phyloP scores from a whole-genome alignment of 2,329 filamentous ascomycete species.

The Fusarium sp. region DNA sequence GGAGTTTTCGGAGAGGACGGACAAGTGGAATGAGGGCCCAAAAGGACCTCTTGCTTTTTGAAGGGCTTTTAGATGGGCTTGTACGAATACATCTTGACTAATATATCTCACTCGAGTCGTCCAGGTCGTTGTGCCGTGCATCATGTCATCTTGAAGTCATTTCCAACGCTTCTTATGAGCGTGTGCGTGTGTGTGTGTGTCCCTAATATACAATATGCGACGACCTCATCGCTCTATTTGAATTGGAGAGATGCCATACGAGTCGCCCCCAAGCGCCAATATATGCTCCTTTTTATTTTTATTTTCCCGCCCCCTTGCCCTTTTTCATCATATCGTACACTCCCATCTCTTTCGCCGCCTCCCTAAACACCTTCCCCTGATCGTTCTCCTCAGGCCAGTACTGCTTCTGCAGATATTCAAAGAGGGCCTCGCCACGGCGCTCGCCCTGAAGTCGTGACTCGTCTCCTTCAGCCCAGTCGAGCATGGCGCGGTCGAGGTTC shows the following conservation, averaged over 20 bases:
- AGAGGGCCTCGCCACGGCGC: slow-evolving; percentile 52
- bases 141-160: background rate
- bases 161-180: slow-evolving; percentile 3
- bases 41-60: background rate
- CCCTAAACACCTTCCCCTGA: slow-evolving; percentile 42
- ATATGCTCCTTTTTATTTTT: slow-evolving; percentile 3
- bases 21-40: background rate
- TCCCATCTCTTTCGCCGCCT: slow-evolving; percentile 56
- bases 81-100: background rate
- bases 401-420: slow-evolving; percentile 54
- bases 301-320: slow-evolving; percentile 24
- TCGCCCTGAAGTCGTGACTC: slow-evolving; percentile 49
- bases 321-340: slow-evolving; percentile 49
- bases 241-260: slow-evolving; percentile 11
- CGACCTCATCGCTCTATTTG: slow-evolving; percentile 5
- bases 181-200: background rate
- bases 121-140: background rate
- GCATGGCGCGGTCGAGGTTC: slow-evolving; percentile 54
- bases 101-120: background rate
- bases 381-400: slow-evolving; percentile 47
- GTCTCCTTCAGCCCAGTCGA: slow-evolving; percentile 44
- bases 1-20: slow-evolving; percentile 37
- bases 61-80: background rate
- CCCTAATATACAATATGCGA: slow-evolving; percentile 15
- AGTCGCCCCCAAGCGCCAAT: background rate